Evolutionary conservation across 2,329 filamentous ascomycete genomes (phyloP), one percentile per base, ranked within the genome.

Genomic region (Ophiostoma australiae): DNA sequence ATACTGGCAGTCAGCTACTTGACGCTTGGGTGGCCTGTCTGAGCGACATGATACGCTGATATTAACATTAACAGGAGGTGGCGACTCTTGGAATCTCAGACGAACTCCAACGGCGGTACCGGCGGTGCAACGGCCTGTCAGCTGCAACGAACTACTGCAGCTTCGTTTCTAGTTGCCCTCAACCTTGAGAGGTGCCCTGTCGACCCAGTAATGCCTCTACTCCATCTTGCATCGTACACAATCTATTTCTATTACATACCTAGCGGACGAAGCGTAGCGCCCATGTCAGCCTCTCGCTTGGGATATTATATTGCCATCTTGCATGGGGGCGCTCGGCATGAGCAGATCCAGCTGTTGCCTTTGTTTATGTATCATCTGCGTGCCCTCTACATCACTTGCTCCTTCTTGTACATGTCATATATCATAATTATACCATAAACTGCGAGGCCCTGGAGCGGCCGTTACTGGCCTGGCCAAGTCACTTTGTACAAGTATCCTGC

Each of bases 41-140:
- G 52, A 58, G 44, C 44, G 7, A 27, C 11, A 27, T 58, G 52
- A 27, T 58, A 58, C 52, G 11, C 27, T 27, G n/a, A 27, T 27
- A 27, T 55, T 23, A 55, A 58, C n/a, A 58, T 48, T 48, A 48
- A 6, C 10, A 27, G 52, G 52, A 58, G 52, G 52, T 58, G 52
- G n/a, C 52, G 31, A 58, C 3, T 27, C 17, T 48, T 48, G 17
- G 44, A 48, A 39, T 11, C 37, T 7, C 20, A 3, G 11, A 48
- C 44, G 52, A 27, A 58, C 23, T 27, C 61, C 61, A 65, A 65
- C 61, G 61, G 61, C 31, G 15, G 31, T 33, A 65, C 61, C 61
- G 61, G 27, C n/a, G 31, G 33, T 65, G 33, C 61, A 65, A 65
- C 61, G 33, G 61, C 61, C 61, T 65, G 61, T 65, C 61, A 65